Base-by-base conservation (phyloP, 2,329 filamentous ascomycete species). In the Fusarium hainanense region DNA sequence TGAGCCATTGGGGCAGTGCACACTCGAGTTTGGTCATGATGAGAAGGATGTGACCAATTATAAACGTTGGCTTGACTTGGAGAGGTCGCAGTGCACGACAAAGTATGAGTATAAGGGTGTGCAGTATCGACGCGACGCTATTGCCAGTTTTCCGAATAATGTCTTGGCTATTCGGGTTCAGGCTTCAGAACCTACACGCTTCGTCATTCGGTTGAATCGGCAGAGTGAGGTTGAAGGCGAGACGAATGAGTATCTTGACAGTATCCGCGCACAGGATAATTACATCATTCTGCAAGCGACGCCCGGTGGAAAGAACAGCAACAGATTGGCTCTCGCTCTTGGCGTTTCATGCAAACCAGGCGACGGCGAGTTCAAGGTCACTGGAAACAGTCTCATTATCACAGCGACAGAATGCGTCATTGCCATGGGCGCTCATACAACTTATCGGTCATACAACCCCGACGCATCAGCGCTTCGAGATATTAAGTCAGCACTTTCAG, bases 121-220 rank as follows among this genome's bases (percentile, higher is more conserved):
- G 2, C 59, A 63, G 1, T 75, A 76, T 43, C 68, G 72, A 28
- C 78, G 83, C 12, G 78, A 85, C 58, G 72, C 76, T 12, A 72
- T 85, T 41, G 81, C 81, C 25, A 84, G 81, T 62, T 78, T 80
- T 58, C 79, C 82, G 2, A 79, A 82, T 25, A 76, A 79, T 28
- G 77, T 82, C 5, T 68, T 85, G 16, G 70, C 44, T 32, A 63
- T 64, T n/a, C 60, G 43, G 10, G 67, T 75, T 2, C 60, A 63
- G 4, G 67, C 73, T 11, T 68, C 71, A 5, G 62, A 74, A 14
- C 54, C 56, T 21, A 62, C 75, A 1, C 70, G 69, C 4, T 70
- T 77, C 10, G 50, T 75, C 1, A 16, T 78, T 2, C 67, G 75
- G 3, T 44, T 80, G 13, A 75, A 61, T 20, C 64, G 75, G 2